Conservation (phyloP, 805 yeast genomes). For the Tetrapisispora fleetii region DNA sequence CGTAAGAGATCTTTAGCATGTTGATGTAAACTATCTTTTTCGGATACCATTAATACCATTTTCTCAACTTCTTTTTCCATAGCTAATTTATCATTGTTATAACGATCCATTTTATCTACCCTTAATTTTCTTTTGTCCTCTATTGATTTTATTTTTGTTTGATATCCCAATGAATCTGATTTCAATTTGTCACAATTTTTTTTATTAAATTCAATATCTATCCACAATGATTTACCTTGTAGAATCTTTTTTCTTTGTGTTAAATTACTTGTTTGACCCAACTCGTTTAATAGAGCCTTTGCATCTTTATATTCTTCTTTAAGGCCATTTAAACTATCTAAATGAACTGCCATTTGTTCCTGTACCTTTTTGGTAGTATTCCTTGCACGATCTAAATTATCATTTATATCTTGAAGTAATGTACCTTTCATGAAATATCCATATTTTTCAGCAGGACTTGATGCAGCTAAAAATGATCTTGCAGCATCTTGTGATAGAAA, state of each 20-base stretch:
- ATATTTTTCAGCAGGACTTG: slow-evolving; percentile 64
- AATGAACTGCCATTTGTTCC: slow-evolving; percentile 32
- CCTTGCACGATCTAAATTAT: slow-evolving; percentile 38
- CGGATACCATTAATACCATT: slow-evolving; percentile 9
- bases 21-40: slow-evolving; percentile 14
- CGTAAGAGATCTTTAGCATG: slow-evolving; percentile 11
- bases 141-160: slow-evolving; percentile 13
- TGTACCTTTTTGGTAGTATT: slow-evolving; percentile 30
- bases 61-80: slow-evolving; percentile 11
- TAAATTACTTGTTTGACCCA: slow-evolving; percentile 34
- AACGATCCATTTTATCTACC: slow-evolving; percentile 23
- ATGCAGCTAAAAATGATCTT: slow-evolving; percentile 71
- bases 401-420: slow-evolving; percentile 53
- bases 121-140: slow-evolving; percentile 13
- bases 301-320: slow-evolving; percentile 37
- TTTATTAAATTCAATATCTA: slow-evolving; percentile 27
- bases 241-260: slow-evolving; percentile 31
- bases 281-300: slow-evolving; percentile 30
- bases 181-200: slow-evolving; percentile 12
- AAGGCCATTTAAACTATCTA: slow-evolving; percentile 31
- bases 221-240: slow-evolving; percentile 43
- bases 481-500: slow-evolving; percentile 92
- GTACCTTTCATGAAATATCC: slow-evolving; percentile 75
- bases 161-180: slow-evolving; percentile 8
- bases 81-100: slow-evolving; percentile 12